phyloP scores from a whole-genome alignment of 2,329 filamentous ascomycete species.

The Fusarium sulawesiense region DNA sequence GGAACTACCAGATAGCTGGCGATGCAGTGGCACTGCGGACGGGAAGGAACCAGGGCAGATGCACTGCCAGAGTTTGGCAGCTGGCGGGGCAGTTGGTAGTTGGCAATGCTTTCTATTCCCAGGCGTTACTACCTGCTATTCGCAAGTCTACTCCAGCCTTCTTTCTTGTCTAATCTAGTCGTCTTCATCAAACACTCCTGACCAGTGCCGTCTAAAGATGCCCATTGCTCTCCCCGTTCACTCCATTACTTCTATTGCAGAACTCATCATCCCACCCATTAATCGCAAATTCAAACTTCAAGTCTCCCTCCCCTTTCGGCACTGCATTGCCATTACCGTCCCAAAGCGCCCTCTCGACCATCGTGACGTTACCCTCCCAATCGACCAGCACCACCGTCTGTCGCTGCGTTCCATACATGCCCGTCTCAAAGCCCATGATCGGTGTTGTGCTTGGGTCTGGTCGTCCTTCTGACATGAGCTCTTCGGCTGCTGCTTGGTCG shows the following conservation, averaged over 20 bases:
- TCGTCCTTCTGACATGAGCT: slow-evolving; percentile 51
- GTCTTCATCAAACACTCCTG: background rate
- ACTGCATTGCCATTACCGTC: slow-evolving; percentile 68
- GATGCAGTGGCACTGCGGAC: background rate
- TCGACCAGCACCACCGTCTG: slow-evolving; percentile 72
- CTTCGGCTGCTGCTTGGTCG: slow-evolving; percentile 53
- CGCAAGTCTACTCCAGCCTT: background rate
- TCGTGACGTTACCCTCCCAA: slow-evolving; percentile 71
- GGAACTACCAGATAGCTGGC: slow-evolving; percentile 1
- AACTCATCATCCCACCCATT: slow-evolving; percentile 60
- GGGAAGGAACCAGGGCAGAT: slow-evolving; percentile 9
- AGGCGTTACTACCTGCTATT: slow-evolving; percentile 4
- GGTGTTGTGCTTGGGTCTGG: slow-evolving; percentile 51
- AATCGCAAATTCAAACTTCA: slow-evolving; percentile 67
- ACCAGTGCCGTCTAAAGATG: background rate
- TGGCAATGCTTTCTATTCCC: background rate
- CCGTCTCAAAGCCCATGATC: slow-evolving; percentile 63
- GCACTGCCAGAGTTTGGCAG: background rate
- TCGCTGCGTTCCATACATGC: slow-evolving; percentile 73
- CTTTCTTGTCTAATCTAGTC: background rate
- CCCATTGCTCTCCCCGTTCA: slow-evolving; percentile 14
- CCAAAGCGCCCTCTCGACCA: slow-evolving; percentile 69
- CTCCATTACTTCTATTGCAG: background rate
- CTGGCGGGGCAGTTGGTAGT: background rate
- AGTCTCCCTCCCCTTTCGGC: slow-evolving; percentile 65